phyloP scores from a whole-genome alignment of 1,139 yeast species.

The Nadsonia commutata region DNA sequence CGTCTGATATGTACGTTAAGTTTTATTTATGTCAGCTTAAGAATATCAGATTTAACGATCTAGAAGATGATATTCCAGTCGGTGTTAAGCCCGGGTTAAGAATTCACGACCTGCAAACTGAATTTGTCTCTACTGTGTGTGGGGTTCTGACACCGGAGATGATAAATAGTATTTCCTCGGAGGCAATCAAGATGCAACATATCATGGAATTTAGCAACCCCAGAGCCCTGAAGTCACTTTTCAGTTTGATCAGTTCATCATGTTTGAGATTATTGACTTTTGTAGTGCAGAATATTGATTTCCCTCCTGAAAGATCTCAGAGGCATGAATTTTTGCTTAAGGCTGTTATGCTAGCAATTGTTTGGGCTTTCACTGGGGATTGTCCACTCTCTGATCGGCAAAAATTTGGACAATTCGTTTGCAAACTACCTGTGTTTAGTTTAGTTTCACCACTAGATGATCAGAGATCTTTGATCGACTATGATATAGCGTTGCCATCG shows the following conservation, averaged over 20 bases:
- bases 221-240: conserved; percentile 29
- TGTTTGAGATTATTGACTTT: conserved; percentile 12
- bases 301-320: conserved; percentile 16
- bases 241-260: conserved; percentile 18
- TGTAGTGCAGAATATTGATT: conserved; percentile 15
- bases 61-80: conserved; percentile 18
- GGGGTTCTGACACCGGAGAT: conserved; percentile 7
- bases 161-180: conserved; percentile 9
- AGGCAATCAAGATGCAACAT: conserved; percentile 27
- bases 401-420: conserved; percentile 26
- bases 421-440: conserved; percentile 12
- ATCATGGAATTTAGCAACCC: conserved; percentile 36
- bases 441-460: conserved; percentile 4
- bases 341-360: conserved; percentile 30
- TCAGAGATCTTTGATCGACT: conserved; percentile 24
- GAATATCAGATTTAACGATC: conserved; percentile 14
- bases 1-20: conserved; percentile 17
- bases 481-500: conserved; percentile 33
- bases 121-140: conserved; percentile 5
- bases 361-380: conserved; percentile 68
- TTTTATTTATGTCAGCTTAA: conserved; percentile 12
- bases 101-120: conserved; percentile 8
- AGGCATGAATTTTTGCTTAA: conserved; percentile 24
- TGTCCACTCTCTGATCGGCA: conserved; percentile 28
- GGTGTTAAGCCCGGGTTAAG: conserved; percentile 8